A percentile compares a stretch with the other conserved stretches of the same genome.
Conservation (phyloP, 768 basidiomycete genomes). For the Rhodocollybia butyracea region DNA sequence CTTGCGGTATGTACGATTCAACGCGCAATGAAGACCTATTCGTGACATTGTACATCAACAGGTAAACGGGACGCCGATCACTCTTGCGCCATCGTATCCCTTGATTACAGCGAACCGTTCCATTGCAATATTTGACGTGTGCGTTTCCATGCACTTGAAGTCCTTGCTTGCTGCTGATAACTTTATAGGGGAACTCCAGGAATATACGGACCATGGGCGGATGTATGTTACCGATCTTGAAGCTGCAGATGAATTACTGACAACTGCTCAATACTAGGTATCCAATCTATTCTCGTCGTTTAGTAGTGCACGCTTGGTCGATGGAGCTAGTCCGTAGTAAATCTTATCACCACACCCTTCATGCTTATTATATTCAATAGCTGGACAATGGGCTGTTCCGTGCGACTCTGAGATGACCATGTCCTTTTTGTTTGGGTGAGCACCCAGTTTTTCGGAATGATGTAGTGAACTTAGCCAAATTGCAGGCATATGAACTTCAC, state of each 20-base stretch:
- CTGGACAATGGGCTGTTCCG: constrained; percentile 75
- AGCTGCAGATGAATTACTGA: neutral
- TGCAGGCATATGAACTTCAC: constrained; percentile 49
- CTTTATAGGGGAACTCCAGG: constrained; percentile 59
- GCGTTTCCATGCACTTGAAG: constrained; percentile 20
- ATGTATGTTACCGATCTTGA: constrained; percentile 40
- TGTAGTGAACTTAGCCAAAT: no score
- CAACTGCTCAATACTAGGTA: constrained; percentile 41
- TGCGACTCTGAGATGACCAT: constrained; percentile 59
- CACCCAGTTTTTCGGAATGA: neutral
- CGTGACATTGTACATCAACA: constrained; percentile 20
- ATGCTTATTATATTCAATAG: constrained; percentile 20
- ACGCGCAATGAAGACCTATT: neutral
- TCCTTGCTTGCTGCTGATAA: constrained; percentile 1
- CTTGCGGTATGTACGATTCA: constrained; percentile 35
- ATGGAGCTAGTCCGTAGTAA: constrained; percentile 46
- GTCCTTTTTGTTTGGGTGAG: constrained; percentile 69
- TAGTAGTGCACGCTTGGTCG: constrained; percentile 65
- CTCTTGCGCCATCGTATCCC: constrained; percentile 64
- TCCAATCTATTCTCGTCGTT: constrained; percentile 60
- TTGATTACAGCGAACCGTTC: constrained; percentile 50
- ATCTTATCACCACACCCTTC: neutral
- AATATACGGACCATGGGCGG: constrained; percentile 74
- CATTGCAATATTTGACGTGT: constrained; percentile 75
- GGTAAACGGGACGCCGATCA: constrained; percentile 54